Evolutionary conservation across 2,329 filamentous ascomycete species (phyloP).

Genomic region (Aureobasidium mangrovei): DNA sequence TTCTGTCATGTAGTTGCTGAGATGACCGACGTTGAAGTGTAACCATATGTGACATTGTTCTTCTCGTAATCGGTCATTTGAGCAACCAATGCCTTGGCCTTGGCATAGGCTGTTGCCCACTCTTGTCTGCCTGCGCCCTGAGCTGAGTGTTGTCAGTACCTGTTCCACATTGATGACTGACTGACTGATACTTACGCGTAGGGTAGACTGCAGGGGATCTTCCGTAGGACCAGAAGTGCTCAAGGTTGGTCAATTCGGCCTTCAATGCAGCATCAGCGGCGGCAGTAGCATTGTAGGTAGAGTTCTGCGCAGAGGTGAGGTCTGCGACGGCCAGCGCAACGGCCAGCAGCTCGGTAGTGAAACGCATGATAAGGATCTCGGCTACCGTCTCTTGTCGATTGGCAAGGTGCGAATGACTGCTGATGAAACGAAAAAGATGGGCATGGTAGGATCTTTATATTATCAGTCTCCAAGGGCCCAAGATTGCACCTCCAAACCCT

Average conservation of each 20-base stretch:
- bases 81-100: constrained; percentile 25
- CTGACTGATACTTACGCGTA: constrained; percentile 19
- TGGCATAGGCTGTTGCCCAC: constrained; percentile 26
- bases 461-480: neutral
- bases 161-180: neutral
- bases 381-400: constrained; percentile 11
- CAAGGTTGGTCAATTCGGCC: constrained; percentile 19
- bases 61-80: constrained; percentile 30
- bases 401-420: neutral
- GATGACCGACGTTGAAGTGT: constrained; percentile 9
- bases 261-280: constrained; percentile 3
- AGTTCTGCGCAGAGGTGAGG: constrained; percentile 9
- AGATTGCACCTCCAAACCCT: neutral
- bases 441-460: neutral
- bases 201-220: constrained; percentile 24
- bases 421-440: neutral
- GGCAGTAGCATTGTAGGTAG: constrained; percentile 7
- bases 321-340: constrained; percentile 10
- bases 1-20: neutral
- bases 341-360: constrained; percentile 11
- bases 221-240: constrained; percentile 23
- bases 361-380: constrained; percentile 9
- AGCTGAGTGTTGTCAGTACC: constrained; percentile 16
- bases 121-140: constrained; percentile 26
- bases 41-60: constrained; percentile 30